Base-by-base conservation (phyloP, 768 basidiomycete genomes). In the Suillus americanus region DNA sequence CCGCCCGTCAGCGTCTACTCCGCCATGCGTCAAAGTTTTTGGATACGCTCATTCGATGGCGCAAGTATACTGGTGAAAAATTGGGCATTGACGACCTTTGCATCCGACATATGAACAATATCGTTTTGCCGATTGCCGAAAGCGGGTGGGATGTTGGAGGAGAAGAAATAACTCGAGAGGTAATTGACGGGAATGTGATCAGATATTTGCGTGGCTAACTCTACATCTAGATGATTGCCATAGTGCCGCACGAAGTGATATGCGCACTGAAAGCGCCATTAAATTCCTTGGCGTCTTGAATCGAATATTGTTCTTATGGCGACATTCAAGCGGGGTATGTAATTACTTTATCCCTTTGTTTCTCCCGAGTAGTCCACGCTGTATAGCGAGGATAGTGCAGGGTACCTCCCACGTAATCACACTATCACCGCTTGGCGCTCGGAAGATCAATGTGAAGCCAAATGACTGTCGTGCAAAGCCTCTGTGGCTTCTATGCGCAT, bases 121-220 rank as follows among this genome's bases (percentile, higher is more conserved):
- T 83, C 66, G 81, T 95, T 50, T 70, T 90, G 59, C 86, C 84
- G 6, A 80, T 92, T 37, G 89, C 94, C 6, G 83, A 86, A 65
- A 83, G 82, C 63, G 91, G 90, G 10, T 97, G 95, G 95, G 92
- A 94, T 50, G 90, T 92, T 43, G 94, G 95, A 13, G 94, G 94
- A 2, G 83, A 89, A 74, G 86, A 86, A 45, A 77, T 85, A 64
- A 79, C 85, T 63, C 79, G 77, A 35, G 86, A 85, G 84, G 92
- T 92, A 66, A 67, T 79, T 73, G 46, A 59, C 61, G 45, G 55
- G 28, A 30, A 59, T 41, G 18, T n/a, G n/a, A n/a, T 41, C 18
- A 9, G 25, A 41, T 16, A 5, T 38, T 51, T 40, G 28, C 65
- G 28, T 57, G 67, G 14, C 51, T 46, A 33, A 35, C 46, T 28